These are phyloP conservation scores for Euphorbia corollata DNA, from an alignment of 441 rosid species.

Conservation along the genomic window DNA sequence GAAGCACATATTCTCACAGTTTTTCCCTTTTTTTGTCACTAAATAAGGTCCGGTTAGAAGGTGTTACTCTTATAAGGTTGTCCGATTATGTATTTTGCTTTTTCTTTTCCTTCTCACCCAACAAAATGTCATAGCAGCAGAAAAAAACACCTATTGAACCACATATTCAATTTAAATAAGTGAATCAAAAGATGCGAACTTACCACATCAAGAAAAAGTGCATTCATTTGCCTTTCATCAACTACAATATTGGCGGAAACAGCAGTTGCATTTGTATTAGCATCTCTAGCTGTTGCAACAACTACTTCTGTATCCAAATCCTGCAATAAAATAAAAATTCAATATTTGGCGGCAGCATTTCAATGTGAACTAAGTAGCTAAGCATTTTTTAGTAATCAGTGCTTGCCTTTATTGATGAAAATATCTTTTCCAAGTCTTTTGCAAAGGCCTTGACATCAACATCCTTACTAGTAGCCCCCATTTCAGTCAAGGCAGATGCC, in stretches of 20 bases:
- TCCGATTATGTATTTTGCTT: background rate
- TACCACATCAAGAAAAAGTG: constrained; percentile 93
- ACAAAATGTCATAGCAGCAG: too few relatives aligned
- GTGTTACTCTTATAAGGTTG: background rate
- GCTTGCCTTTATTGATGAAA: constrained; percentile 78
- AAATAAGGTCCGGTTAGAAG: background rate
- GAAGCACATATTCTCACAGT: too few relatives aligned
- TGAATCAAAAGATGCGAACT: constrained; percentile 20
- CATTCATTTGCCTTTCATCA: constrained; percentile 97
- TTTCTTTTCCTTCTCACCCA: background rate
- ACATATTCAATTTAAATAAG: background rate
- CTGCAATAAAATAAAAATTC: constrained; percentile 30
- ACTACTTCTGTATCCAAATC: constrained; percentile 81
- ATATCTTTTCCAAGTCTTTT: constrained; percentile 83
- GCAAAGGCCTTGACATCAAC: constrained; percentile 78
- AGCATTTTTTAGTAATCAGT: constrained; percentile 7
- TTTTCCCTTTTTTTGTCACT: background rate
- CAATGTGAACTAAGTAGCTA: background rate
- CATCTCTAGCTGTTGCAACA: constrained; percentile 75
- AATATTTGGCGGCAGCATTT: background rate
- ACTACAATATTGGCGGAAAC: constrained; percentile 78
- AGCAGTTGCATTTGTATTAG: constrained; percentile 58
- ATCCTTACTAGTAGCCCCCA: constrained; percentile 92
- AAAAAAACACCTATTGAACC: background rate
- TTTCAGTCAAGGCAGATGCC: constrained; percentile 92